Base-by-base conservation (phyloP, 176 grass and related monocot genomes). In the Ananas comosus region DNA sequence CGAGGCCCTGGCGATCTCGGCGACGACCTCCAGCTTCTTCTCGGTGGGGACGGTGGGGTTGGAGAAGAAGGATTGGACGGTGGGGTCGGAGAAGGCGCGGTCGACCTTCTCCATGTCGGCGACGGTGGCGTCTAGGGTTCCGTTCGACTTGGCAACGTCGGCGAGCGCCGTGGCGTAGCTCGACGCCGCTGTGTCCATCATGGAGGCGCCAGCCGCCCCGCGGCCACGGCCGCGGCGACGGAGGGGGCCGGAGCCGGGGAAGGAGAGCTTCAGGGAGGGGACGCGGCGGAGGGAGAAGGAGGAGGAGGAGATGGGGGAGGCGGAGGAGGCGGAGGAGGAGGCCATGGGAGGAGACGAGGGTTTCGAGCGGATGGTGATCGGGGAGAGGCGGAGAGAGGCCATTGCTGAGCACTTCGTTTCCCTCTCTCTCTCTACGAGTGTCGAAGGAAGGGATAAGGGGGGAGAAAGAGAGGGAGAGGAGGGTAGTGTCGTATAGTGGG, bases 1-100 rank as follows among this genome's bases (percentile, higher is more conserved):
- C 12, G 76, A 86, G 10, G 88, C 79, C 80, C 66, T 82, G 50
- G 72, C 70, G 48, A 96, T 79, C 74, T 96, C 92, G 51, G 83
- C 77, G 24, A 96, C 66, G 22, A 96, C 78, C 70, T 76, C 42
- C 3, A 8, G 1, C 81, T 92, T 96, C 83, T 89, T 78, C 14
- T 89, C 86, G 50, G 47, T 53, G 29, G 75, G 52, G 14, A 96
- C 80, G 6, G 88, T 91, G 10, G 85, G 88, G 81, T 91, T 91
- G 79, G 80, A 75, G 76, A 96, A 96, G 86, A 89, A 96, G 83
- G 83, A 82, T 12, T 76, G 63, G 64, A 87, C 74, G 69, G 81
- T 88, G 2, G 92, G 16, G 81, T 97, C 89, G 0, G 84, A 3
- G 10, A 85, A 72, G 53, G 94, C 90, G 53, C 51, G 1, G 0